Evolutionary conservation across 768 basidiomycete species (phyloP).

Genomic region (Tylopilus cervinicoccineus): DNA sequence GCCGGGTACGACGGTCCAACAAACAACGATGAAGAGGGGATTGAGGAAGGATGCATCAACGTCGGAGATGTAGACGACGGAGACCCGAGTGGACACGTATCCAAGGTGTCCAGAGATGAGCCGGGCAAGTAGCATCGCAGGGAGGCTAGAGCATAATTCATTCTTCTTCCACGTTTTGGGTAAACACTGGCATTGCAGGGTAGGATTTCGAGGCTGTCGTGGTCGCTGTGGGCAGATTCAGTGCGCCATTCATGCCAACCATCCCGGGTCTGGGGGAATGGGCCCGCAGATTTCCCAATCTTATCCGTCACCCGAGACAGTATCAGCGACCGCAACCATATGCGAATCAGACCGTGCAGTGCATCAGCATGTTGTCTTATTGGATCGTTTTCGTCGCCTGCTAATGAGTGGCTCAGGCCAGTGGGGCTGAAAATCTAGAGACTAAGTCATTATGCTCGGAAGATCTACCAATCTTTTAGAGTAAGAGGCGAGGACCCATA

Average conservation of each 20-base stretch:
- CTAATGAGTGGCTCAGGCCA: neutral
- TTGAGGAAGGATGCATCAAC: conserved; percentile 71
- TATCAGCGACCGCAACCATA: conserved; percentile 39
- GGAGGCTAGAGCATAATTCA: too few species aligned
- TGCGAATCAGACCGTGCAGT: conserved; percentile 38
- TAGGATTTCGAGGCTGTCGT: conserved; percentile 18
- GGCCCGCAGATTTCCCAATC: conserved; percentile 28
- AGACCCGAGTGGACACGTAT: conserved; percentile 48
- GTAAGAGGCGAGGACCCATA: conserved; percentile 1
- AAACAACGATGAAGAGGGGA: conserved; percentile 69
- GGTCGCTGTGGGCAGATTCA: conserved; percentile 9
- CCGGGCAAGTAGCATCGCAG: too few species aligned
- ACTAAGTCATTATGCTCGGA: conserved; percentile 8
- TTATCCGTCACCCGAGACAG: conserved; percentile 38
- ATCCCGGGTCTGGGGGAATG: conserved; percentile 14
- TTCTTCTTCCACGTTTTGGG: too few species aligned
- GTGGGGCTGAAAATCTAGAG: conserved; percentile 11
- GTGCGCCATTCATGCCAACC: conserved; percentile 12
- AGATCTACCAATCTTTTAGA: conserved; percentile 12
- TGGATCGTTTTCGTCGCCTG: neutral
- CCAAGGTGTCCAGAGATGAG: conserved; percentile 53
- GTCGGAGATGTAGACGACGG: conserved; percentile 74
- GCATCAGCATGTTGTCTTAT: conserved; percentile 4
- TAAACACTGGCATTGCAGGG: neutral
- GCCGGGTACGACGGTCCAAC: conserved; percentile 54